Conservation (phyloP, 306 rosid genomes). For the Psophocarpus tetragonolobus region DNA sequence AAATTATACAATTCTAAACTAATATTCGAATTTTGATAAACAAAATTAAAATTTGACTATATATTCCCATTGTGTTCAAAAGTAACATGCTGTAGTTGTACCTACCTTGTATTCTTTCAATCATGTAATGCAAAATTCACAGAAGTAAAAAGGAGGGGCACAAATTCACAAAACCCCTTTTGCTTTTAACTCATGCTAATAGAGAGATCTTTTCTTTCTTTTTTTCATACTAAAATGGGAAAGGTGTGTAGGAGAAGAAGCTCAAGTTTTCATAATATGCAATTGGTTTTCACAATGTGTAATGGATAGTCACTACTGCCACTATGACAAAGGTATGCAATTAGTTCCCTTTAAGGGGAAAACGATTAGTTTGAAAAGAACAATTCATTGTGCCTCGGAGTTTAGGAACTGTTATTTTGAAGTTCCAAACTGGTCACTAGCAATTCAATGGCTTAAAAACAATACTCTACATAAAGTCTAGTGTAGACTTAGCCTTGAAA, state of each 20-base stretch:
- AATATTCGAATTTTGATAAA: background rate
- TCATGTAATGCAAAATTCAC: background rate
- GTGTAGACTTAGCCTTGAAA: conserved; percentile 34
- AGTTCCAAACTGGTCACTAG: conserved; percentile 19
- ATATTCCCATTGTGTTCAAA: background rate
- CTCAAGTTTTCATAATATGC: conserved; percentile 15
- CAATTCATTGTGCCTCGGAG: conserved; percentile 24
- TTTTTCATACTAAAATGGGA: conserved; percentile 1
- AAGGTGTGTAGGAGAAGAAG: background rate
- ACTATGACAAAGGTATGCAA: background rate
- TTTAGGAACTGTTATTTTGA: conserved; percentile 38
- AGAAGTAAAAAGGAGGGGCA: background rate
- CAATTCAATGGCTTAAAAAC: background rate
- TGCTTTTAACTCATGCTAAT: background rate
- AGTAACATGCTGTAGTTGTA: background rate
- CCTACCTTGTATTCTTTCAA: background rate
- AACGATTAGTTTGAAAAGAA: conserved; percentile 28
- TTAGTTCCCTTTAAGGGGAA: conserved; percentile 8
- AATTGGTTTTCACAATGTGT: conserved; percentile 22
- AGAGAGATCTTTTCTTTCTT: background rate
- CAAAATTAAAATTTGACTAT: background rate
- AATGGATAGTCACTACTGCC: background rate
- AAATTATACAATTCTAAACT: background rate
- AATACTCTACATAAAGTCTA: conserved; percentile 23
- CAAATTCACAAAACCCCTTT: conserved; percentile 16